phyloP scores from a whole-genome alignment of 2,329 filamentous ascomycete species.

The Hymenoscyphus fraxineus region DNA sequence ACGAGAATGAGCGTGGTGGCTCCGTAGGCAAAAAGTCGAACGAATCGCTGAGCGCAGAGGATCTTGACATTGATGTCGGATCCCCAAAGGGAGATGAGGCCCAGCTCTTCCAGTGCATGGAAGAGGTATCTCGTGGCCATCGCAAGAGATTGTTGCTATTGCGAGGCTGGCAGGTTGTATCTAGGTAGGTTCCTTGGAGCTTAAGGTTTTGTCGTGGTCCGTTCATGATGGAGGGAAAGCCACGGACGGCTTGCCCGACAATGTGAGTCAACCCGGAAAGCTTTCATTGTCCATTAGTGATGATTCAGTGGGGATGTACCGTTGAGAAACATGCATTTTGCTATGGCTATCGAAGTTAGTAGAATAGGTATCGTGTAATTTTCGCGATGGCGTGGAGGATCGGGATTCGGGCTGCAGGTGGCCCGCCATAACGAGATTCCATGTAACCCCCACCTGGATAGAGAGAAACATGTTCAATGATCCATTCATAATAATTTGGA shows the following conservation, averaged over 20 bases:
- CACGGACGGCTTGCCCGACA: not conserved
- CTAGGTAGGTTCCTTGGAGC: not conserved
- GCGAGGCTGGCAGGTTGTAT: not conserved
- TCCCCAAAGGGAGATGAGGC: slow-evolving; percentile 41
- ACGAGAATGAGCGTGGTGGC: slow-evolving; percentile 55
- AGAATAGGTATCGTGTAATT: not conserved
- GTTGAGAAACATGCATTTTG: not conserved
- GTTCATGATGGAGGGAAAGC: not conserved
- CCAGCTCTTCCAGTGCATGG: slow-evolving; percentile 40
- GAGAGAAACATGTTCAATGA: too few species aligned
- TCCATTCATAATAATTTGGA: too few species aligned
- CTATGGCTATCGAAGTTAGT: not conserved
- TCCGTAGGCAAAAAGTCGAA: slow-evolving; percentile 62
- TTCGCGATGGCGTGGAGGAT: not conserved
- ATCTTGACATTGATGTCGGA: slow-evolving; percentile 51
- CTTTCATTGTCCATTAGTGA: not conserved
- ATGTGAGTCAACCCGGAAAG: not conserved
- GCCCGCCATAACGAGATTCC: too few species aligned
- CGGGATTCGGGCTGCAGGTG: too few species aligned
- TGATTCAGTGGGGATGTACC: not conserved
- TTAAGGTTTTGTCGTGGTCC: not conserved
- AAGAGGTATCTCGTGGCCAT: slow-evolving; percentile 25
- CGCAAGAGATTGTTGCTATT: not conserved
- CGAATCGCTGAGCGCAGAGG: slow-evolving; percentile 55
- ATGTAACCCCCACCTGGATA: too few species aligned